A percentile compares a stretch with the other conserved stretches of the same genome.
Conservation (phyloP, 2,329 filamentous ascomycete species). For the Hypoxylon sp. region DNA sequence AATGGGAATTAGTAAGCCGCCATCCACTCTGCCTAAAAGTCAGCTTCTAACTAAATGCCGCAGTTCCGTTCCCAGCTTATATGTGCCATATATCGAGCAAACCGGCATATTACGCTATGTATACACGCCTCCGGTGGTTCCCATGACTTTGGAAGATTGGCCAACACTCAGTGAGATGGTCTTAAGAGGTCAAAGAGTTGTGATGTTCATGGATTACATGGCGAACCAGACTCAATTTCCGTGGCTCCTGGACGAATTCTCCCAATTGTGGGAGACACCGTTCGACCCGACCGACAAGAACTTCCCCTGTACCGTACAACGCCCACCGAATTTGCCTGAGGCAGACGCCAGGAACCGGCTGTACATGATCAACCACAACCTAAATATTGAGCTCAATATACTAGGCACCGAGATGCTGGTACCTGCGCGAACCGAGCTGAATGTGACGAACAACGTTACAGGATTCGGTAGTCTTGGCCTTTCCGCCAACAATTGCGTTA, state of each 20-base stretch:
- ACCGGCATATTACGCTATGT: conserved; percentile 81
- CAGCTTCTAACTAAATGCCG: conserved; percentile 7
- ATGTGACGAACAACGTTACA: conserved; percentile 77
- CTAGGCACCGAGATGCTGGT: conserved; percentile 76
- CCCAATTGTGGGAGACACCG: conserved; percentile 90
- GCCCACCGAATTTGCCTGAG: conserved; percentile 75
- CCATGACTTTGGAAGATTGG: conserved; percentile 83
- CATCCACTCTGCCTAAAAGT: background rate
- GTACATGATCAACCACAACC: conserved; percentile 92
- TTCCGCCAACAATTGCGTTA: conserved; percentile 73
- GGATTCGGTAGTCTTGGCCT: conserved; percentile 77
- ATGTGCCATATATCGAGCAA: conserved; percentile 76
- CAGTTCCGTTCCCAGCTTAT: conserved; percentile 71
- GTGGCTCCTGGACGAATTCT: conserved; percentile 90
- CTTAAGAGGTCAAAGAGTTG: conserved; percentile 75
- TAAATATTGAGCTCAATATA: conserved; percentile 82
- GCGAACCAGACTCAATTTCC: conserved; percentile 84
- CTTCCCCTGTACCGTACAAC: conserved; percentile 85
- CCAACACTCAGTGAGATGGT: conserved; percentile 86
- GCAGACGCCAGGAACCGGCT: conserved; percentile 72
- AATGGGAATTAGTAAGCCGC: conserved; percentile 77
- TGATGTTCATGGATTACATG: conserved; percentile 88
- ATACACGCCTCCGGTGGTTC: conserved; percentile 79
- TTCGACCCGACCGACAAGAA: conserved; percentile 76
- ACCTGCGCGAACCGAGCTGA: conserved; percentile 78